These are phyloP conservation scores for Talaromyces amestolkiae DNA, from an alignment of 2,329 filamentous ascomycete species.

Conservation along the genomic window DNA sequence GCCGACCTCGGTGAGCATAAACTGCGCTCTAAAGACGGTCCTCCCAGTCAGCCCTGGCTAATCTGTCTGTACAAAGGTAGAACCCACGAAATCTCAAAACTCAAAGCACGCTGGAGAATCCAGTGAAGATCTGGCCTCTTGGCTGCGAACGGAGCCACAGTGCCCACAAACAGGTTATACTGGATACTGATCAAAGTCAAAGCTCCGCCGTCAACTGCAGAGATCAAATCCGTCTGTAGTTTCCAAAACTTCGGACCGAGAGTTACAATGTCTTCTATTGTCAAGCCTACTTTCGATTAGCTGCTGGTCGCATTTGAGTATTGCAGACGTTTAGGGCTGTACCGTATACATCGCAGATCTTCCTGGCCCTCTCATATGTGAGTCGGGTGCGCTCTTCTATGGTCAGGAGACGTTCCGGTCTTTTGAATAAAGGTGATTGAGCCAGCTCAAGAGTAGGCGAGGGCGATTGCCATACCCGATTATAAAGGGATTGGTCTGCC, in stretches of 20 bases:
- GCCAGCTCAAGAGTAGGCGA: not conserved
- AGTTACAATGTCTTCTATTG: conserved; percentile 12
- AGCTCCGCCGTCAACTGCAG: conserved; percentile 96
- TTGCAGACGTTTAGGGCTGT: not conserved
- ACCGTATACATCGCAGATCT: conserved; percentile 1
- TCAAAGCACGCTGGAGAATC: conserved; percentile 22
- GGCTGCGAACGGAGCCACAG: conserved; percentile 21
- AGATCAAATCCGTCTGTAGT: conserved; percentile 45
- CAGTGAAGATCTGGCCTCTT: conserved; percentile 21
- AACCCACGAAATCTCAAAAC: conserved; percentile 25
- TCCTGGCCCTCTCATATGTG: conserved; percentile 1
- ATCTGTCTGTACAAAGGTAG: not conserved
- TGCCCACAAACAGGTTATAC: conserved; percentile 25
- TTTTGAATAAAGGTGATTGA: not conserved
- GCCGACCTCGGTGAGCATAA: conserved; percentile 42
- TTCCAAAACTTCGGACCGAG: conserved; percentile 19
- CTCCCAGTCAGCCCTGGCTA: not conserved
- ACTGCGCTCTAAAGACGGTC: conserved; percentile 25
- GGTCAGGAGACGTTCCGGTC: not conserved
- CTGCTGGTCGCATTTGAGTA: not conserved
- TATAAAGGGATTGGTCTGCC: not conserved
- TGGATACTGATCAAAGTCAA: conserved; percentile 34
- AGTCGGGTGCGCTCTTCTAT: not conserved
- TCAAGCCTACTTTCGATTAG: conserved; percentile 9
- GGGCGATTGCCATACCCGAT: not conserved